Evolutionary conservation across 2,329 filamentous ascomycete genomes (phyloP), one percentile per base, ranked within the genome.

Genomic region (Colletotrichum sp.): DNA sequence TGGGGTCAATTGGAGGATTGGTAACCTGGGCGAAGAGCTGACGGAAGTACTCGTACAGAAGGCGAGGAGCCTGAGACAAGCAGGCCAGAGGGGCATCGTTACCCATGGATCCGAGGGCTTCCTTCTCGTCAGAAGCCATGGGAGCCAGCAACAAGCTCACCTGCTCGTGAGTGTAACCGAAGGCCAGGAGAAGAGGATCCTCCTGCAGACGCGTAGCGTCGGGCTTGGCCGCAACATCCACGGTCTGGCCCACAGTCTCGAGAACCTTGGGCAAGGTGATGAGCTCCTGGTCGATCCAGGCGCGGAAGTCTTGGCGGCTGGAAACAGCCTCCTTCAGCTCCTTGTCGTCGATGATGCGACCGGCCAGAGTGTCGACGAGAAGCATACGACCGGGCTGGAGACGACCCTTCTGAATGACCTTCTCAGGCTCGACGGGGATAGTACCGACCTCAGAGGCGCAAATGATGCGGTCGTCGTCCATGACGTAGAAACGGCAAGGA

Each of bases 21-120:
- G 96, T 99, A 84, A 99, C 96, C 87, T 99, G 96, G 12, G 96
- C 96, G 84, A 99, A 99, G 59, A 99, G 93, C 88, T 99, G 95
- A 78, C 96, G 93, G 93, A 99, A 99, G 88, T 99, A 99, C 85
- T 98, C 96, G 85, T 95, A 98, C 24, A 98, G 91, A 70, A 98
- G 89, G 80, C 96, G 95, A 80, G 96, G 96, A 78, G 96, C 95
- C 79, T 95, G 92, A n/a, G 96, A 95, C 83, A 99, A 89, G 85
- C 96, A 98, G 69, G 96, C 96, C 78, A 99, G 89, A 59, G 96
- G 96, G 60, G 95, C 95, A 88, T 99, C 96, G 83, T 99, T 99
- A 81, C 96, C 96, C 96, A 99, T 99, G 75, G 96, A 99, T 55
- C 96, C 96, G 70, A 99, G 90, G 59, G 96, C 96, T 85, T 99